Base-by-base conservation (phyloP, 441 rosid genomes). In the Croton setiger region DNA sequence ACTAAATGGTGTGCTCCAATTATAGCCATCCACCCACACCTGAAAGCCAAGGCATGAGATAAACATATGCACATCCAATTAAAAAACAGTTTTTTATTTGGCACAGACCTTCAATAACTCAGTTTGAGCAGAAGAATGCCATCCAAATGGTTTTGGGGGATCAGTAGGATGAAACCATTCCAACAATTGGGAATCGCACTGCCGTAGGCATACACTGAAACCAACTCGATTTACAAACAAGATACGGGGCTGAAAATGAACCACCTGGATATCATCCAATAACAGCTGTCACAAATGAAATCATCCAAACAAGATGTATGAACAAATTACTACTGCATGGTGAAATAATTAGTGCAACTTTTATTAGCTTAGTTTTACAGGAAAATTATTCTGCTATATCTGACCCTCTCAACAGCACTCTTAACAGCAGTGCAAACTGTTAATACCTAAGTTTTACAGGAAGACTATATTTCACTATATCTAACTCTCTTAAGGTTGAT, bases 1-100 rank as follows among this genome's bases (percentile, higher is more conserved):
- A 67, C 93, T 86, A 79, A 96, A 93, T 67, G 98, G 90, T 7
- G 86, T 76, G 80, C 99, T 96, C 99, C 99, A 96, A 64, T 83
- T 76, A 73, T 81, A 89, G 65, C 98, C 98, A 51, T 88, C 83
- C 70, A 89, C 77, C 48, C 88, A 78, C 85, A 96, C 67, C 99
- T 96, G 80, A 61, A 84, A 78, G 15, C 66, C 7, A 53, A 72
- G 13, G 58, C 27, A 56, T 3, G 31, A 63, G 35, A 13, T 55
- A 59, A 36, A 44, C 23, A 11, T 54, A 33, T 17, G 52, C 63
- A 64, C 8, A 52, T 35, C 33, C 39, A 31, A 35, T 61, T 4
- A 57, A 63, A 12, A 55, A 63, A 55, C 43, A 49, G 3, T 4
- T 3, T 53, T 53, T 17, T 65, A 39, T 52, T 3, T 37, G 61